Conservation (phyloP, 495 filamentous ascomycete species). For the Halenospora varia region DNA sequence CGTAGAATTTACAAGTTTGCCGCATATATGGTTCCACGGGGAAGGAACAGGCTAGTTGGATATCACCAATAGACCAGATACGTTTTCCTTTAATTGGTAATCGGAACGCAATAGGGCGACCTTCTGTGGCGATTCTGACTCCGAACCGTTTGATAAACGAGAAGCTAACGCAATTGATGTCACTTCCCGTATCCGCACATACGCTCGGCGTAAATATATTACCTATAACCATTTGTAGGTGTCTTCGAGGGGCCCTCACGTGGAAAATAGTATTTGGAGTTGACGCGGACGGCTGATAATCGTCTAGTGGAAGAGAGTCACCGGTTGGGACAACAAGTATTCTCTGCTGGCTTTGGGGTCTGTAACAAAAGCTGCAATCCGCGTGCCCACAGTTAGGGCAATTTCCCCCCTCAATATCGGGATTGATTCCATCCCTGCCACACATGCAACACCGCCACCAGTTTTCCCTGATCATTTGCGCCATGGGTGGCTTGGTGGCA, state of each 20-base stretch:
- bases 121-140: background rate
- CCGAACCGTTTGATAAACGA: background rate
- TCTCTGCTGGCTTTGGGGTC: too few species aligned
- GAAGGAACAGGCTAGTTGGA: background rate
- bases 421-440: background rate
- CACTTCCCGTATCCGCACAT: background rate
- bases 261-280: too few species aligned
- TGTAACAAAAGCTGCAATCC: too few species aligned
- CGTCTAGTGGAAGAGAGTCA: too few species aligned
- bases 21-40: background rate
- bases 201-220: too few species aligned
- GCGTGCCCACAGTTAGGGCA: background rate
- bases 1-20: background rate
- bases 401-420: background rate
- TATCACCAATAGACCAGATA: background rate
- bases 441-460: background rate
- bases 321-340: too few species aligned
- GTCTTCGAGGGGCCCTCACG: too few species aligned
- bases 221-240: too few species aligned
- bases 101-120: background rate
- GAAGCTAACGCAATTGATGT: background rate
- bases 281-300: too few species aligned
- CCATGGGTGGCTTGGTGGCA: too few species aligned
- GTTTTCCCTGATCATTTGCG: background rate
- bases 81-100: background rate